phyloP scores from a whole-genome alignment of 2,329 filamentous ascomycete species.

The Cadophora gregata region DNA sequence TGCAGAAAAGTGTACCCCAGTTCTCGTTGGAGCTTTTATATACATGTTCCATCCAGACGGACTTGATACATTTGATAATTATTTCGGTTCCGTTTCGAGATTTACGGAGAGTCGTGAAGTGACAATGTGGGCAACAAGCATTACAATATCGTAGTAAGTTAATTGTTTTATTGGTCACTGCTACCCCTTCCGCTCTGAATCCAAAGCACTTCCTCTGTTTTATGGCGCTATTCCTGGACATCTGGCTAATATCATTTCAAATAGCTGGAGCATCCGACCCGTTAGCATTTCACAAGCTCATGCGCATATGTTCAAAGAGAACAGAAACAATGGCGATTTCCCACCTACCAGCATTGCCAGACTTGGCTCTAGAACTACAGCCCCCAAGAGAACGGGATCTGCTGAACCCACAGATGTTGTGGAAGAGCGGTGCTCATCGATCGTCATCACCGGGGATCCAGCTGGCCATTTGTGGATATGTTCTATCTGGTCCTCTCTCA shows the following conservation, averaged over 20 bases:
- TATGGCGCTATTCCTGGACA: no score
- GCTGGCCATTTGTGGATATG: constrained; percentile 32
- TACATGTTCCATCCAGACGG: constrained; percentile 36
- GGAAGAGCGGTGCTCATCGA: constrained; percentile 31
- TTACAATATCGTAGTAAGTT: constrained; percentile 34
- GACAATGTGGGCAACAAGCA: constrained; percentile 32
- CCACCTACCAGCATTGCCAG: constrained; percentile 29
- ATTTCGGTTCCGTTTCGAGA: constrained; percentile 30
- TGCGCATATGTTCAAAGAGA: constrained; percentile 25
- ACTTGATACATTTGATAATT: constrained; percentile 35
- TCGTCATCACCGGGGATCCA: constrained; percentile 36
- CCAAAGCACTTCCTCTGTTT: no score
- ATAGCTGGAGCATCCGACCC: constrained; percentile 28
- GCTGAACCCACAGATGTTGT: constrained; percentile 21
- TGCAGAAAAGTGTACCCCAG: constrained; percentile 30
- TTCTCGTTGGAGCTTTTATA: constrained; percentile 31
- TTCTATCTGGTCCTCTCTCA: constrained; percentile 32
- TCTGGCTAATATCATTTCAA: neutral
- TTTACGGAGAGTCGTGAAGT: constrained; percentile 28
- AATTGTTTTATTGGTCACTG: no score
- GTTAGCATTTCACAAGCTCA: constrained; percentile 20
- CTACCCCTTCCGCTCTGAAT: no score
- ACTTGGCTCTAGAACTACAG: constrained; percentile 14
- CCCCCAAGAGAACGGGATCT: neutral
- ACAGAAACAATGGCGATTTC: constrained; percentile 31